Base-by-base conservation (phyloP, 352 stramenopile species). In the Phytophthora melonis region DNA sequence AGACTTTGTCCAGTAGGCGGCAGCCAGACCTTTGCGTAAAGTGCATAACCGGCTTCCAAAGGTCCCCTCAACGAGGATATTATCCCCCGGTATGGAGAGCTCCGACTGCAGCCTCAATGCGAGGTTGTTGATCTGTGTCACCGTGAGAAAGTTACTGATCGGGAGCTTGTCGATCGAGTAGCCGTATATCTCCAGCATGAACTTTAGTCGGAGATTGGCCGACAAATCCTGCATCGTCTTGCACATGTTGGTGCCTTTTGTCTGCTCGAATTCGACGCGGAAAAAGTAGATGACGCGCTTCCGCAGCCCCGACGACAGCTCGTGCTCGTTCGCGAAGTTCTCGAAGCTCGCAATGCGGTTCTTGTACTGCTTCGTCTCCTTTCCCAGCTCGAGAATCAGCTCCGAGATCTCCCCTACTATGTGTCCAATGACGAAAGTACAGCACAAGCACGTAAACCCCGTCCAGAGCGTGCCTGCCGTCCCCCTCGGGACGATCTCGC, bases 171-270 rank as follows among this genome's bases (percentile, higher is more conserved):
- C 75, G 18, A 94, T 77, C 10, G 74, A 74, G 6, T 70, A 56
- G 6, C 87, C 86, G 21, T 94, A 83, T 1, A 93, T 70, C 55
- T 94, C 84, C n/a, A 91, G 77, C 83, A 91, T 90, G 21, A 94
- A 72, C 30, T 88, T 77, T 1, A 93, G 63, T 1, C 80, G 81
- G 11, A 94, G 72, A 8, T 87, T 92, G 19, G 79, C 81, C 1
- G 87, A 87, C 19, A 94, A 63, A 58, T 94, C 87, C 14, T 80
- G 65, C 25, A 91, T 87, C 11, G 78, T 90, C 30, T 78, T 68
- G 60, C 83, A 84, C 30, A 90, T 78, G 41, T 90, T 71, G 52
- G 84, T 83, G 16, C 86, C 86, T 16, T 86, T 83, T 2, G 78
- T 72, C 62, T 89, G 80, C 27, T 79, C 66, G 49, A 89, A 83